A percentile compares a stretch with the other conserved stretches of the same genome.
Evolutionary conservation across 345 rosid genomes (phyloP).

Genomic region (Clarkia xantiana): DNA sequence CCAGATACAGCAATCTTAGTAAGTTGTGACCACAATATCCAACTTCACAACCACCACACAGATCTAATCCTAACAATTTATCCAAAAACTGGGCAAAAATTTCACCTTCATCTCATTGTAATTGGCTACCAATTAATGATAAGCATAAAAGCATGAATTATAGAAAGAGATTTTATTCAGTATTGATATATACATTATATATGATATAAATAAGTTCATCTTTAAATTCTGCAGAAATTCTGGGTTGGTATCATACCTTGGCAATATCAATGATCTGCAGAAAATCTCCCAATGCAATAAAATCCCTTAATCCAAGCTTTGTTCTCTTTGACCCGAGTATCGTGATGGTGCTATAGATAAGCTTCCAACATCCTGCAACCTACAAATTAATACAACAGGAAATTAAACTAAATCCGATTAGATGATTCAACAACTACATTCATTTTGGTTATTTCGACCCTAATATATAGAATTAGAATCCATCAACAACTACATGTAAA

Average conservation of each 20-base stretch:
- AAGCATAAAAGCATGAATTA: no score
- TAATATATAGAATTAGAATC: no score
- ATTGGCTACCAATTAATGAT: no score
- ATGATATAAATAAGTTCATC: background rate
- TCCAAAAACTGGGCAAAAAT: background rate
- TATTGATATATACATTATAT: background rate
- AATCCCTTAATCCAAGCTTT: conserved; percentile 72
- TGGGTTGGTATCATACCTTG: conserved; percentile 28
- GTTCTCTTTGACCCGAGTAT: conserved; percentile 73
- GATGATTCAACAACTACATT: background rate
- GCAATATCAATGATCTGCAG: conserved; percentile 57
- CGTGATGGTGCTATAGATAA: conserved; percentile 64
- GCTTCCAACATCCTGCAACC: conserved; percentile 76
- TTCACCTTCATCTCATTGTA: background rate
- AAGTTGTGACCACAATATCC: background rate
- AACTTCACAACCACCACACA: background rate
- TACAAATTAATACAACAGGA: conserved; percentile 15
- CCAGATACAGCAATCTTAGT: background rate
- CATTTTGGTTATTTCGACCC: background rate
- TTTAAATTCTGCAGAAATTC: background rate
- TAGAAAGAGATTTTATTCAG: background rate
- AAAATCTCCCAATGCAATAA: conserved; percentile 65
- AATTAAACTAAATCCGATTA: background rate
- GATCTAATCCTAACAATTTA: background rate
- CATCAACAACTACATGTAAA: background rate